A percentile compares a stretch with the other conserved stretches of the same genome.
Evolutionary conservation across 2,329 filamentous ascomycete species (phyloP).

Genomic region (Aspergillus ibericus): DNA sequence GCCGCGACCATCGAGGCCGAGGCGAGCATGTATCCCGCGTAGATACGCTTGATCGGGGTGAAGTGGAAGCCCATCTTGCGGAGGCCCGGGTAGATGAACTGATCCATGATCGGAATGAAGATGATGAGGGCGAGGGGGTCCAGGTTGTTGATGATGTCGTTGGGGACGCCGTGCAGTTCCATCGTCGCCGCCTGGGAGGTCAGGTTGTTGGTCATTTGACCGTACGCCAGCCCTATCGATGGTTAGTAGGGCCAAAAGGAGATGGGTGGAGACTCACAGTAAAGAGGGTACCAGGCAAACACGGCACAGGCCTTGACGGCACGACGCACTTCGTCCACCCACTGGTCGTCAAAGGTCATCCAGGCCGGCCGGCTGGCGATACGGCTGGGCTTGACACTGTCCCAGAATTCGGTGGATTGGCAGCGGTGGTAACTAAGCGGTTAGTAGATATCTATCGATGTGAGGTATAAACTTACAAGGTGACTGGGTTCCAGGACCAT

Average conservation of each 20-base stretch:
- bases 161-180: conserved; percentile 53
- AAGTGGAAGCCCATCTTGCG: conserved; percentile 49
- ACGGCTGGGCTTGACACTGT: conserved; percentile 23
- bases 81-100: conserved; percentile 52
- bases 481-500: conserved; percentile 61
- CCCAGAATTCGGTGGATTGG: conserved; percentile 22
- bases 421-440: conserved; percentile 20
- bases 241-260: conserved; percentile 16
- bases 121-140: conserved; percentile 55
- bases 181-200: conserved; percentile 57
- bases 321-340: conserved; percentile 74
- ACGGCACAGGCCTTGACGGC: conserved; percentile 68
- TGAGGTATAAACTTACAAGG: conserved; percentile 20
- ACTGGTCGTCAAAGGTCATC: conserved; percentile 78
- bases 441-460: conserved; percentile 3
- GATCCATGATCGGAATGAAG: conserved; percentile 55
- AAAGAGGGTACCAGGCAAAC: conserved; percentile 58
- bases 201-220: conserved; percentile 56
- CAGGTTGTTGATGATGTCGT: conserved; percentile 56
- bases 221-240: conserved; percentile 46
- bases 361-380: conserved; percentile 21
- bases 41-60: conserved; percentile 56
- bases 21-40: conserved; percentile 51
- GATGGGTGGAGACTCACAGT: conserved; percentile 31
- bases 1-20: conserved; percentile 52